These are phyloP conservation scores for Exophiala sp. DNA, from an alignment of 2,329 filamentous ascomycete genomes.

Conservation along the genomic window DNA sequence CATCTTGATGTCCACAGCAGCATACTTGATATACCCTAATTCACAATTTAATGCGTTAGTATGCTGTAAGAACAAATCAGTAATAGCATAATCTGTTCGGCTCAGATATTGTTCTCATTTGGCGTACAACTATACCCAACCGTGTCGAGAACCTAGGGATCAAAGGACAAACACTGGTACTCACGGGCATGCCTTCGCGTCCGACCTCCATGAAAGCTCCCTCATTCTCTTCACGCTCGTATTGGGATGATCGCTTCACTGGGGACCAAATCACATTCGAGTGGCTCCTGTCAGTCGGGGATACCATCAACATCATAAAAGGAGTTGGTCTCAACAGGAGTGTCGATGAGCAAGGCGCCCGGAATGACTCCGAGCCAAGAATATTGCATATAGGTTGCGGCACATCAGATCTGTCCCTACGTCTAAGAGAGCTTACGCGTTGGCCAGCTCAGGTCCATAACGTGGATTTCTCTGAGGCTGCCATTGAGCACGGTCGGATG, in stretches of 20 bases:
- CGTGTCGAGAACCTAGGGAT: no score
- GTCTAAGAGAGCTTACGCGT: conserved; percentile 1
- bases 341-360: not conserved
- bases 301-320: not conserved
- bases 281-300: conserved; percentile 1
- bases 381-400: conserved; percentile 8
- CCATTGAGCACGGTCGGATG: not conserved
- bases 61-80: no score
- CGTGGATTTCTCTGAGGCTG: conserved; percentile 4
- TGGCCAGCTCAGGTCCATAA: conserved; percentile 5
- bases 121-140: no score
- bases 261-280: conserved; percentile 1
- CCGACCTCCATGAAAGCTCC: not conserved
- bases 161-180: no score
- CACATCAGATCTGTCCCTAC: conserved; percentile 2
- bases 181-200: no score
- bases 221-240: not conserved
- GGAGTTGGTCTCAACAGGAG: not conserved
- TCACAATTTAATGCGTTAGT: no score
- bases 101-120: no score
- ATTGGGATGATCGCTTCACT: conserved; percentile 8
- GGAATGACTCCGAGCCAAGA: not conserved
- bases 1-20: no score
- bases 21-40: no score
- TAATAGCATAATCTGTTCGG: no score